A percentile compares a stretch with the other conserved stretches of the same genome.
These are phyloP conservation scores for Tephrocybe sp. DNA, from an alignment of 768 basidiomycete genomes.

Conservation along the genomic window DNA sequence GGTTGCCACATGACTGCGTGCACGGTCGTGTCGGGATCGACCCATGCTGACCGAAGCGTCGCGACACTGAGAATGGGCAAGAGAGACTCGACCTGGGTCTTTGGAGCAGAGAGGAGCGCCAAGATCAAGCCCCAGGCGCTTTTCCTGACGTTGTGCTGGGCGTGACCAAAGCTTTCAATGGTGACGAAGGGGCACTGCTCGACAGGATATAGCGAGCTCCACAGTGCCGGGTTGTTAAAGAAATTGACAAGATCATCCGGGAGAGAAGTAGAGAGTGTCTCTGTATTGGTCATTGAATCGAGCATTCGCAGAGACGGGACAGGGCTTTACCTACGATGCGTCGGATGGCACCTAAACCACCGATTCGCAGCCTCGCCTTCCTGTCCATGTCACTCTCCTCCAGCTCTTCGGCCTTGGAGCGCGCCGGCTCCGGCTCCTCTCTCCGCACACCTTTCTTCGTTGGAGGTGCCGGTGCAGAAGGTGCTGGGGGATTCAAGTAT, in stretches of 20 bases:
- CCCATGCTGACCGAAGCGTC: conserved; percentile 64
- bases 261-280: conserved; percentile 15
- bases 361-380: conserved; percentile 66
- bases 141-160: conserved; percentile 72
- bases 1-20: conserved; percentile 70
- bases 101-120: conserved; percentile 39
- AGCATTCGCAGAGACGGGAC: neutral
- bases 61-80: conserved; percentile 53
- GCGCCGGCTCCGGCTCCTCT: conserved; percentile 34
- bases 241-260: conserved; percentile 36
- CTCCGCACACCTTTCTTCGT: conserved; percentile 32
- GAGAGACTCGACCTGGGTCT: conserved; percentile 33
- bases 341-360: conserved; percentile 62
- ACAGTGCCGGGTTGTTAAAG: conserved; percentile 53
- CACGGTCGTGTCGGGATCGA: conserved; percentile 72
- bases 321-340: conserved; percentile 57
- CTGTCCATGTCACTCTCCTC: conserved; percentile 75
- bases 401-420: conserved; percentile 53
- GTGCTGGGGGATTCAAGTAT: conserved; percentile 64
- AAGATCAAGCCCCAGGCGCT: conserved; percentile 64
- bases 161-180: conserved; percentile 53
- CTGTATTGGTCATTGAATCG: conserved; percentile 12
- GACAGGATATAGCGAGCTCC: conserved; percentile 54
- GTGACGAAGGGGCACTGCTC: conserved; percentile 41
- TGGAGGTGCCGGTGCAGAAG: conserved; percentile 32